A percentile compares a stretch with the other conserved stretches of the same genome.
These are phyloP conservation scores for Aureobasidium namibiae DNA, from an alignment of 2,329 filamentous ascomycete genomes.

Conservation along the genomic window DNA sequence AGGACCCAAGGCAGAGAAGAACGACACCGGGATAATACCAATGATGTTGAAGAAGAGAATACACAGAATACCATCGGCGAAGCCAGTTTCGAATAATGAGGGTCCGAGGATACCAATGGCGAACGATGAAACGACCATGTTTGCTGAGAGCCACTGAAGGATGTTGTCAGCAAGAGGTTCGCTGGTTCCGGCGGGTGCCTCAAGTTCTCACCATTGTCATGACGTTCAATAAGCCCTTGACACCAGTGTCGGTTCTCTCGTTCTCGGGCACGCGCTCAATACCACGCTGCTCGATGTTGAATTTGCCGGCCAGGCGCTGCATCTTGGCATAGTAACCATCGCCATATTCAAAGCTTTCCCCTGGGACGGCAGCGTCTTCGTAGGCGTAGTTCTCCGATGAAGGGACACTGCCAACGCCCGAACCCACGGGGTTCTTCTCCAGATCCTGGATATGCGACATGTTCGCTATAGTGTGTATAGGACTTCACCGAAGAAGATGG, in stretches of 20 bases:
- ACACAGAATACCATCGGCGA: constrained; percentile 62
- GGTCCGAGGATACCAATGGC: constrained; percentile 65
- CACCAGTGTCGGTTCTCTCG: constrained; percentile 56
- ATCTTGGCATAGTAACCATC: constrained; percentile 48
- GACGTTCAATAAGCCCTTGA: constrained; percentile 50
- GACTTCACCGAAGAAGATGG: constrained; percentile 6
- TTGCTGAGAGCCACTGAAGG: constrained; percentile 63
- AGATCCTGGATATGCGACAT: constrained; percentile 17
- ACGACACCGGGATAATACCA: constrained; percentile 63
- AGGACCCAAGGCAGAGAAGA: constrained; percentile 70
- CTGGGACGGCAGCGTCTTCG: constrained; percentile 44
- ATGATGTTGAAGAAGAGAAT: constrained; percentile 70
- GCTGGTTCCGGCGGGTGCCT: background rate
- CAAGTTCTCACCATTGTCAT: constrained; percentile 56
- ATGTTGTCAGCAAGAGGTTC: constrained; percentile 14
- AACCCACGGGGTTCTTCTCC: constrained; percentile 21
- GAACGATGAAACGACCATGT: constrained; percentile 70
- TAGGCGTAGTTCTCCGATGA: constrained; percentile 17
- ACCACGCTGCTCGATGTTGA: constrained; percentile 64
- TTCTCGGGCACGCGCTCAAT: constrained; percentile 66
- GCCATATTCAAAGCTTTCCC: constrained; percentile 52
- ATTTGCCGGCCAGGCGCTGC: constrained; percentile 55
- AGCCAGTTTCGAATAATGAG: constrained; percentile 62
- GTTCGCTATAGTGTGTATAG: background rate
- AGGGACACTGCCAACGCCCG: constrained; percentile 23